These are phyloP conservation scores for Lathyrus tuberosus DNA, from an alignment of 306 rosid species.

Conservation along the genomic window DNA sequence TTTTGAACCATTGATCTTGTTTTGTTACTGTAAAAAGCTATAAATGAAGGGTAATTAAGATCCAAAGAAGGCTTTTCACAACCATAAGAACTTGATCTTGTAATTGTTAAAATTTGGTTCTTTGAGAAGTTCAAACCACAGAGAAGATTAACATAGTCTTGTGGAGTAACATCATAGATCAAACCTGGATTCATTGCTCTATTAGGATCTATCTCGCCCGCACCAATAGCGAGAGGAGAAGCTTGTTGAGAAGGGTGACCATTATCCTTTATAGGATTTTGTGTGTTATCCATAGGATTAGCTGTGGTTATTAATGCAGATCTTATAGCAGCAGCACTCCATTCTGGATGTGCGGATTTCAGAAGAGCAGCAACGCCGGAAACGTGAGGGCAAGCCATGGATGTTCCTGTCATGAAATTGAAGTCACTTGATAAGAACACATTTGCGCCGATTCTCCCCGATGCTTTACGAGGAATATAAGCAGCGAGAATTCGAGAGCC, in stretches of 20 bases:
- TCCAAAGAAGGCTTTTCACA: conserved; percentile 50
- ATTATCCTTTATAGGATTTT: conserved; percentile 42
- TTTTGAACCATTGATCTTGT: background rate
- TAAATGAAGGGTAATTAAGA: conserved; percentile 59
- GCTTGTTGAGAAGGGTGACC: conserved; percentile 33
- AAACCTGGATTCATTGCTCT: conserved; percentile 60
- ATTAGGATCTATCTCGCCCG: conserved; percentile 56
- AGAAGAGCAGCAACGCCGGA: conserved; percentile 44
- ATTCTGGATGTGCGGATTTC: conserved; percentile 35
- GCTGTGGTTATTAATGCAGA: conserved; percentile 44
- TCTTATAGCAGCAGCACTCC: conserved; percentile 45
- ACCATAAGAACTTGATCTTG: conserved; percentile 42
- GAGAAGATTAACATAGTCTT: conserved; percentile 56
- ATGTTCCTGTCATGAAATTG: conserved; percentile 44
- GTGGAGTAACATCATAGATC: conserved; percentile 54
- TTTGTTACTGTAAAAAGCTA: conserved; percentile 24
- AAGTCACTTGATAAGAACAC: conserved; percentile 38
- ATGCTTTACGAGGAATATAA: background rate
- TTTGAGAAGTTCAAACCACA: conserved; percentile 41
- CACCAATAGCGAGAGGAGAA: conserved; percentile 56
- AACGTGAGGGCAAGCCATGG: conserved; percentile 42
- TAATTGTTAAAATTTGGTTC: conserved; percentile 44
- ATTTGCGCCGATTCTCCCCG: conserved; percentile 30
- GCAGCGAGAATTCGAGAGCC: conserved; percentile 42
- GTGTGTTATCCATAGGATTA: conserved; percentile 37